These are phyloP conservation scores for Asterella californica DNA, from an alignment of 225 moss, liverwort and hornwort species.

Conservation along the genomic window DNA sequence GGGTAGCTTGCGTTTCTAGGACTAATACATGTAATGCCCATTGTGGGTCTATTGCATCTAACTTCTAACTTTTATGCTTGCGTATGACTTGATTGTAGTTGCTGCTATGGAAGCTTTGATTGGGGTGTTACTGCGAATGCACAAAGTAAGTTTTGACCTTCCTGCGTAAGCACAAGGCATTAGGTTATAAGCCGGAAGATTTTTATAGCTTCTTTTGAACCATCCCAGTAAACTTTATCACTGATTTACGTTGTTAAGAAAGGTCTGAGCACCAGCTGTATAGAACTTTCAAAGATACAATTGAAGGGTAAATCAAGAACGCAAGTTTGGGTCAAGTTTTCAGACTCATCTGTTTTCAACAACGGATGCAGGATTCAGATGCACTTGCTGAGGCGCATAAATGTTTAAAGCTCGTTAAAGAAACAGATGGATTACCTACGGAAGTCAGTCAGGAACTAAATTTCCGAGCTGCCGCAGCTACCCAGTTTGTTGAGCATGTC, in stretches of 20 bases:
- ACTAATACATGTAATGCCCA: no score
- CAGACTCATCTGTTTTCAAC: neutral
- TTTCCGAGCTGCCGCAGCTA: constrained; percentile 67
- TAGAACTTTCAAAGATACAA: neutral
- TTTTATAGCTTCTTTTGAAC: no score
- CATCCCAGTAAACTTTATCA: neutral
- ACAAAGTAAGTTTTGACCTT: constrained; percentile 47
- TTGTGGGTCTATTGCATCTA: neutral
- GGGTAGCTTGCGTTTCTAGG: no score
- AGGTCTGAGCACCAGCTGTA: no score
- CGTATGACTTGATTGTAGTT: constrained; percentile 44
- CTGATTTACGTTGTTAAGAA: neutral
- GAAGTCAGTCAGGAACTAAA: constrained; percentile 52
- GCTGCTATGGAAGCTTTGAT: constrained; percentile 74
- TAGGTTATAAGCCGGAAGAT: no score
- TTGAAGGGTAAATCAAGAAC: neutral
- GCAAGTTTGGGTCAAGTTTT: neutral
- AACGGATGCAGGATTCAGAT: constrained; percentile 50
- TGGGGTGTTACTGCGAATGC: constrained; percentile 72
- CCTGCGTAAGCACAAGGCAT: neutral
- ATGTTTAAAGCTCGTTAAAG: constrained; percentile 54
- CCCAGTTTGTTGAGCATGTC: constrained; percentile 59
- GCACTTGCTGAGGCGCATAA: constrained; percentile 62
- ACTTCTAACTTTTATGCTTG: neutral
- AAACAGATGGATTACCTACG: constrained; percentile 47